Evolutionary conservation across 2,329 filamentous ascomycete genomes (phyloP), one percentile per base, ranked within the genome.

Genomic region (Nakataea oryzae): DNA sequence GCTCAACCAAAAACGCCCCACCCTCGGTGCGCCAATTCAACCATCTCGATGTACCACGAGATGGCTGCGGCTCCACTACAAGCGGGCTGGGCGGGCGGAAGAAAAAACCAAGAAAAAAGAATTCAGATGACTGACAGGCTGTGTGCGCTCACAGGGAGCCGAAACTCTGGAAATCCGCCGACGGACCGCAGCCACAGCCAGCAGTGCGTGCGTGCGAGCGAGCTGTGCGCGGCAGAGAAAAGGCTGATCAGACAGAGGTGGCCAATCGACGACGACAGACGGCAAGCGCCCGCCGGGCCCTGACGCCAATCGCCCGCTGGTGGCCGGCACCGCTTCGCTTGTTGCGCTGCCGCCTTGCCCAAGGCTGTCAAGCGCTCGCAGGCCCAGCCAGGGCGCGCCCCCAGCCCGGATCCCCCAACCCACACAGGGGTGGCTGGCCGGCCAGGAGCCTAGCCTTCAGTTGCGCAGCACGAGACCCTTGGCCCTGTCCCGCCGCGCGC

Each of bases 381-480:
- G n/a, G 41, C 6, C 41, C 41, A 47, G 41, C 41, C 41, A 47
- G 50, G 26, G 54, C 1, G 17, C 41, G 54, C 24, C 27, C 24
- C 27, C 27, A n/a, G 34, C 58, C 58, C n/a, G 12, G 41, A 34
- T 50, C 58, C 47, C 58, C 58, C 58, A 59, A 59, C 58, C 58
- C 58, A 59, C 11, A 54, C 30, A 54, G 17, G 26, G 55, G 58
- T 41, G 58, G 58, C 57, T 24, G 41, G 41, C 54, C 54, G 24
- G 24, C 54, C 8, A 21, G 34, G 21, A n/a, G 17, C 17, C n/a
- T n/a, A n/a, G 9, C 41, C 21, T 47, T 56, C 54, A 14, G 3
- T 59, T 26, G 28, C 13, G 29, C 58, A 41, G 58, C 41, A 47
- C 41, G 17, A 47, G n/a, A 21, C 57, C 50, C 57, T 29, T 55